phyloP scores from a whole-genome alignment of 164 flowering plant genomes.

The grape (Vitis vinifera) region DNA sequence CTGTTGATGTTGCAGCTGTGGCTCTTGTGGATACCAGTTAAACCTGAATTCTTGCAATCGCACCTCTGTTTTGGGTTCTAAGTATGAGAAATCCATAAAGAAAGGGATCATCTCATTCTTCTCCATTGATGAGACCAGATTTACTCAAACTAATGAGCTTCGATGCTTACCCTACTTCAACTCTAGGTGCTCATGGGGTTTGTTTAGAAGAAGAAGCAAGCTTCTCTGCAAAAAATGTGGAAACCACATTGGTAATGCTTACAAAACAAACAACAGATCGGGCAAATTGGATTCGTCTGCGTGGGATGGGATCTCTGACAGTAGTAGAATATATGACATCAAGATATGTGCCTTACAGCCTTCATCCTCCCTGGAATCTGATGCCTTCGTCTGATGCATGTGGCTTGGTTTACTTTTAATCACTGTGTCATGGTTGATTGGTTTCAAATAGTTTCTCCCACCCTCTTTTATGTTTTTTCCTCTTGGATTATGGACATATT shows the following conservation, averaged over 20 bases:
- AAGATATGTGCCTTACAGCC: slow-evolving; percentile 15
- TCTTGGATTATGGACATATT: no score
- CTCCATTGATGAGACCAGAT: slow-evolving; percentile 23
- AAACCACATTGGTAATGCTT: slow-evolving; percentile 16
- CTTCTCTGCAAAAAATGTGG: slow-evolving; percentile 26
- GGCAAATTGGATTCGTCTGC: background rate
- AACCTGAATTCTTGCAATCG: slow-evolving; percentile 24
- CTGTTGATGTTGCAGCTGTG: slow-evolving; percentile 24
- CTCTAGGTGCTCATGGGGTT: slow-evolving; percentile 20
- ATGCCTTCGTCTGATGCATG: no score
- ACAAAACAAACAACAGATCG: background rate
- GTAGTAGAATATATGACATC: slow-evolving; percentile 11
- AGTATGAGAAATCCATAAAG: slow-evolving; percentile 21
- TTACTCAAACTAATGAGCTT: slow-evolving; percentile 14
- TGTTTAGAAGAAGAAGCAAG: slow-evolving; percentile 21
- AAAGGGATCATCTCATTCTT: slow-evolving; percentile 23
- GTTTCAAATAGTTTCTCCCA: no score
- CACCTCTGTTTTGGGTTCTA: slow-evolving; percentile 11
- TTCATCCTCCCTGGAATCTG: background rate
- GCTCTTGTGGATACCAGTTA: slow-evolving; percentile 25
- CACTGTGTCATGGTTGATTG: no score
- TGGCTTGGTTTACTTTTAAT: no score
- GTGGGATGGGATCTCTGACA: slow-evolving; percentile 10
- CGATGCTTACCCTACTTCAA: slow-evolving; percentile 15
- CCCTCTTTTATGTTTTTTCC: no score